Evolutionary conservation across 1,284 basidiomycete genomes (phyloP).

Genomic region (Marasmius tenuissimus): DNA sequence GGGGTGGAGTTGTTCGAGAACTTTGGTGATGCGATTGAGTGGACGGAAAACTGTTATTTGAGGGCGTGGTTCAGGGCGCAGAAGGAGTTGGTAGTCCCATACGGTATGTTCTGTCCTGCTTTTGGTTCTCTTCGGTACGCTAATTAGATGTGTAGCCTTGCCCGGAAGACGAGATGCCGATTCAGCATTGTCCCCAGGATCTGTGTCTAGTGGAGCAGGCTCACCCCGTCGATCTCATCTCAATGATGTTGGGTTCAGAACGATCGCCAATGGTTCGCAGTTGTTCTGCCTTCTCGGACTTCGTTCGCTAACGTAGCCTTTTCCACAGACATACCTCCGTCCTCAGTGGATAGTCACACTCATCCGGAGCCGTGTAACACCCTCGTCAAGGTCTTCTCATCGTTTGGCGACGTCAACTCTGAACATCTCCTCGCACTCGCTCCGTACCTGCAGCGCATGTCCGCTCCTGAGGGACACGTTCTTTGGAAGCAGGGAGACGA

Average conservation of each 20-base stretch:
- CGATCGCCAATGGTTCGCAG: slow-evolving; percentile 56
- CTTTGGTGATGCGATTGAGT: slow-evolving; percentile 93
- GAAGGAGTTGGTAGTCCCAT: slow-evolving; percentile 48
- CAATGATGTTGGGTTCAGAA: slow-evolving; percentile 74
- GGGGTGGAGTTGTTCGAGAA: slow-evolving; percentile 83
- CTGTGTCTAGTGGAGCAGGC: slow-evolving; percentile 56
- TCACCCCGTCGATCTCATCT: slow-evolving; percentile 79
- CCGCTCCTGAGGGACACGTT: slow-evolving; percentile 57
- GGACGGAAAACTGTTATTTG: slow-evolving; percentile 89
- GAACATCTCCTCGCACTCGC: slow-evolving; percentile 57
- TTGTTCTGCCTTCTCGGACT: neutral
- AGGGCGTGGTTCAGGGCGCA: slow-evolving; percentile 72
- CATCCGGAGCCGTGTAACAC: slow-evolving; percentile 59
- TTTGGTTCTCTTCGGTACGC: slow-evolving; percentile 3
- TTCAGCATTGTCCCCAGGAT: slow-evolving; percentile 40
- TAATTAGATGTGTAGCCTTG: slow-evolving; percentile 39
- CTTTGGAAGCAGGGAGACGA: slow-evolving; percentile 79
- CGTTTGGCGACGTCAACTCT: slow-evolving; percentile 54
- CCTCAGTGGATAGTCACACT: slow-evolving; percentile 16
- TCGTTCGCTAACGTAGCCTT: slow-evolving; percentile 6
- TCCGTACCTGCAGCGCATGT: slow-evolving; percentile 71
- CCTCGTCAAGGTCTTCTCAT: slow-evolving; percentile 76
- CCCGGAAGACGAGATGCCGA: slow-evolving; percentile 55
- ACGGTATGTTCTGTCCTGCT: slow-evolving; percentile 25
- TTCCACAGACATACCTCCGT: slow-evolving; percentile 12